phyloP scores from a whole-genome alignment of 164 flowering plant genomes.

The Saururus chinensis region DNA sequence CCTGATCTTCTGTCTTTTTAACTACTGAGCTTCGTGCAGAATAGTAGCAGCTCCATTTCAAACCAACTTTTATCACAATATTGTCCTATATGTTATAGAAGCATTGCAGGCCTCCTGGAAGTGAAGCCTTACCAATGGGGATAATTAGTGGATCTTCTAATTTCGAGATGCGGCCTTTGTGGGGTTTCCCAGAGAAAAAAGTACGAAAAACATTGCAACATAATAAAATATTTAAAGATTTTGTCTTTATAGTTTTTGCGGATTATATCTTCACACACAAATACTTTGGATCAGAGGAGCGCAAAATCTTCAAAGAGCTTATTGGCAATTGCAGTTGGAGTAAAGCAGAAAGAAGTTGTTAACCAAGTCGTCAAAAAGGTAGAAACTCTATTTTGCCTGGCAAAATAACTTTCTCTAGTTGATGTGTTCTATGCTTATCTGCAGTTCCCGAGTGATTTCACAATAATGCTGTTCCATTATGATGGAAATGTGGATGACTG shows the following conservation, averaged over 20 bases:
- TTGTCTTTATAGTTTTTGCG: background rate
- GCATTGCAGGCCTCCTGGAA: slow-evolving; percentile 56
- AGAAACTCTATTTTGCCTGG: background rate
- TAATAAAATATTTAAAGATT: background rate
- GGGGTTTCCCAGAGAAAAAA: slow-evolving; percentile 37
- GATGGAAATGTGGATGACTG: slow-evolving; percentile 76
- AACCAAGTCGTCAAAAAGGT: slow-evolving; percentile 69
- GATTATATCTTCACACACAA: background rate
- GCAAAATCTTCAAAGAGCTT: slow-evolving; percentile 33
- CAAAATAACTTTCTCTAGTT: background rate
- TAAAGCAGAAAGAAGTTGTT: slow-evolving; percentile 63
- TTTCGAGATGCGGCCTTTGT: slow-evolving; percentile 72
- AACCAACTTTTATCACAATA: background rate
- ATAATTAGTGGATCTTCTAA: slow-evolving; percentile 56
- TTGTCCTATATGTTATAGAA: slow-evolving; percentile 20
- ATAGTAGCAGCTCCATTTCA: background rate
- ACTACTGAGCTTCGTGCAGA: background rate
- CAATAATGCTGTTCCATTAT: slow-evolving; percentile 81
- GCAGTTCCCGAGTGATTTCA: slow-evolving; percentile 68
- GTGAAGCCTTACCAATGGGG: slow-evolving; percentile 71
- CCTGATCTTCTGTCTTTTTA: background rate
- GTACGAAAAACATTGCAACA: slow-evolving; percentile 17
- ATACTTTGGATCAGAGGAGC: slow-evolving; percentile 19
- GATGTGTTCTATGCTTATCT: slow-evolving; percentile 2
- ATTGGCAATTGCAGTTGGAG: slow-evolving; percentile 78